These are phyloP conservation scores for Staphylotrichum tortipilum DNA, from an alignment of 495 filamentous ascomycete species.

Conservation along the genomic window DNA sequence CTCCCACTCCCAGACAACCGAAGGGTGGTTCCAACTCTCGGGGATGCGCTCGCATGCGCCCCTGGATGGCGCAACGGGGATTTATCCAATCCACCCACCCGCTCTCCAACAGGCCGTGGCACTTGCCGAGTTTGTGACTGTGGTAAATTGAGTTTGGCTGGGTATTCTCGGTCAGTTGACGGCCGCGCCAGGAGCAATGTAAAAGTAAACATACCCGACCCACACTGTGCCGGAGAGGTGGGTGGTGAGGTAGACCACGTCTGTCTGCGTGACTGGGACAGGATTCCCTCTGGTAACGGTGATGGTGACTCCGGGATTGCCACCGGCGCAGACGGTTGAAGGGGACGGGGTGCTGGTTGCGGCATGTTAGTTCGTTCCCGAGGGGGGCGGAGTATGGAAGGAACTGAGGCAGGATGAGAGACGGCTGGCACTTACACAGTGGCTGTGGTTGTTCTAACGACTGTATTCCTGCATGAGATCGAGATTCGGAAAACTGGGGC, in stretches of 20 bases:
- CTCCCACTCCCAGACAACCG: no score
- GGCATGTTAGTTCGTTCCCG: not conserved
- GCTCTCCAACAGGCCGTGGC: slow-evolving; percentile 31
- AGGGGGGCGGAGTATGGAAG: not conserved
- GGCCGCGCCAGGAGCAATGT: not conserved
- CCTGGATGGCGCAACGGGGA: no score
- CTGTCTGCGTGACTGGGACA: slow-evolving; percentile 29
- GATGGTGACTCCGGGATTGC: slow-evolving; percentile 23
- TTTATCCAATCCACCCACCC: slow-evolving; percentile 31
- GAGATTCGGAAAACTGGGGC: no score
- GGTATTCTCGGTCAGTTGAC: not conserved
- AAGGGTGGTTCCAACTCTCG: no score
- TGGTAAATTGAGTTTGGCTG: slow-evolving; percentile 29
- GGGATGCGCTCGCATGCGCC: no score
- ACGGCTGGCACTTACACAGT: slow-evolving; percentile 28
- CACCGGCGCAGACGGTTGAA: slow-evolving; percentile 29
- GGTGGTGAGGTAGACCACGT: slow-evolving; percentile 30
- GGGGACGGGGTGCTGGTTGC: slow-evolving; percentile 28
- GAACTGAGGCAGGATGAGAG: not conserved
- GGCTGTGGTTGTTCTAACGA: slow-evolving; percentile 30
- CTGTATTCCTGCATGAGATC: no score
- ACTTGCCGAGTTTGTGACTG: slow-evolving; percentile 27
- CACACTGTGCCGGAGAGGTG: slow-evolving; percentile 31
- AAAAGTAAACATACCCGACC: slow-evolving; percentile 25
- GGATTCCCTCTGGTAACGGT: slow-evolving; percentile 25